Base-by-base conservation (phyloP, 164 flowering plant genomes). In the Piper betle region DNA sequence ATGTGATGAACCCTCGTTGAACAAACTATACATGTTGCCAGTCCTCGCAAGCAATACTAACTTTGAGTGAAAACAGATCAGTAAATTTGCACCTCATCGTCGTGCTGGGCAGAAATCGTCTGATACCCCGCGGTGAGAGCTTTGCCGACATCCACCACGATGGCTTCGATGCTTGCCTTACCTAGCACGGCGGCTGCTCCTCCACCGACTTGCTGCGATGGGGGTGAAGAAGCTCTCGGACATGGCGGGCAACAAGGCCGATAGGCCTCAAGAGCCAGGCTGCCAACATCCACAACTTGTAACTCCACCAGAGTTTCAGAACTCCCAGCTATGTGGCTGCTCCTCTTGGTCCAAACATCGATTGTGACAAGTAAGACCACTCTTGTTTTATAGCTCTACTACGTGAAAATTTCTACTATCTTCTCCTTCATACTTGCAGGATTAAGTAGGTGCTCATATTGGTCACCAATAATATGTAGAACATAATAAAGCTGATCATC, bases 181-280 rank as follows among this genome's bases (percentile, higher is more conserved):
- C 69, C 12, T 77, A 3, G 55, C 53, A 20, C 2, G 41, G 54
- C 15, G 7, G 4, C n/a, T 2, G 42, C 52, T 7, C 84, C 81
- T 8, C 60, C 78, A 0, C 2, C 5, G n/a, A 7, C 37, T 2
- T 80, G 81, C 50, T 78, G 84, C 41, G 20, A n/a, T 0, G 84
- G 81, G 81, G 0, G 61, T 66, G 6, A 60, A 39, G 60, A 13
- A 4, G 0, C 17, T 78, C n/a, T 50, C 33, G 5, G 17, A 13
- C 0, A 2, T 2, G 0, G 57, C 53, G 2, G 62, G 64, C 4
- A 39, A 19, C 62, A 54, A 19, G 42, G 52, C 33, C 1, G 77
- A 72, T 46, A 57, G 58, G 19, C 68, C 17, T 75, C 2, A 68
- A 75, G 65, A 38, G 16, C 48, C 37, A 53, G 17, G 37, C 48